Evolutionary conservation across 805 yeast species (phyloP), one percentile per base, ranked within the genome.

Genomic region (Candida berthetii): DNA sequence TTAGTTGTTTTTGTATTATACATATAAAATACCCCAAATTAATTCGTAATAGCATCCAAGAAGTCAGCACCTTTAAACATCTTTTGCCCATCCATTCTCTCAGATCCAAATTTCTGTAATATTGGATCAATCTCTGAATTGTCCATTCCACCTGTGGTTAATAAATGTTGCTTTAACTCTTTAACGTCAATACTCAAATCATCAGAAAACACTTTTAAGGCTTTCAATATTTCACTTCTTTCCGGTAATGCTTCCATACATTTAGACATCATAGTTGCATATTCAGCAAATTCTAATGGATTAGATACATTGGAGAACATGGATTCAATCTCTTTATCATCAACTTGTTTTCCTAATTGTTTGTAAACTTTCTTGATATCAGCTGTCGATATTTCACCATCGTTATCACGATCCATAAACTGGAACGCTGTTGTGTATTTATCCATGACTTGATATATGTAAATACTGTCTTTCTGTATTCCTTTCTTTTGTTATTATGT

Each of bases 391-490:
- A 85, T 78, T 4, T 60, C 55, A 2, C 88, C 87, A 53, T 89
- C 95, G 20, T 82, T 79, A 46, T 90, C 91, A 31, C 83, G 83
- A 55, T 90, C 96, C 7, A 90, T 76, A 50, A 86, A 60, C 24
- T 85, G 78, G 59, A 89, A 90, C 1, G 93, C 80, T 49, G 85
- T 84, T 10, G 24, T 19, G 18, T 8, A 19, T 19, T 19, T 20
- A 7, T 19, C 17, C 25, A 34, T 27, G n/a, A n/a, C n/a, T n/a
- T n/a, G n/a, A n/a, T n/a, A n/a, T 27, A 11, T 27, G 11, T 13
- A 11, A 5, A 13, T 8, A 8, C 5, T 27, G n/a, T 27, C 29
- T 27, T 27, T 11, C 8, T 13, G 11, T 27, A 4, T 27, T 27
- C 13, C n/a, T 27, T 10, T 27, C n/a, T 27, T 13, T 27, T 27